Evolutionary conservation across 371 early-diverging fungal species (phyloP), one percentile per base, ranked within the genome.

Genomic region (Zopfochytrium polystomum): DNA sequence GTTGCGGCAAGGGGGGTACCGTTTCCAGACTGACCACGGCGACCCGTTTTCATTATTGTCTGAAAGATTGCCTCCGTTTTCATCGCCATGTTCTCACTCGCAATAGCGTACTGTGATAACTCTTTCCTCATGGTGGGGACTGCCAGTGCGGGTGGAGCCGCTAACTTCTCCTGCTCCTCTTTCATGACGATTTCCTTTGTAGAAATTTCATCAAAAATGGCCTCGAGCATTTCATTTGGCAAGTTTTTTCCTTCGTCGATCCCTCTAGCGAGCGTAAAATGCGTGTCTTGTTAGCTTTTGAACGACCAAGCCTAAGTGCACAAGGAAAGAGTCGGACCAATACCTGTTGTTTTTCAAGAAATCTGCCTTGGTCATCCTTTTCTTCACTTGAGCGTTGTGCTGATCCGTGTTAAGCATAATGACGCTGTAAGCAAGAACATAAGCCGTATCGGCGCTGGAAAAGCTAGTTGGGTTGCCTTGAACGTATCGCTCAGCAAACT

Each of bases 341-440:
- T 38, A 38, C 68, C 68, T 86, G 71, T 96, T 96, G 71, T 96
- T 98, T 62, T 85, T 85, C 62, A 94, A 76, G 74, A 98, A 99
- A 52, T 95, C 97, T 0, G 82, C 79, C 64, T 91, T 85, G 0
- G 91, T 87, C 92, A 98, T 98, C 38, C 92, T 87, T 46, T 82
- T 77, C 71, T 91, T 92, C 29, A 96, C 90, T 67, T 90, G 93
- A 7, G 88, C 85, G 63, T 90, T 95, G 73, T 99, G 88, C 63
- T 87, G 85, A 79, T 98, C 98, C 0, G 98, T 98, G 71, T 98
- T 98, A 26, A 98, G 81, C 89, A 97, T 84, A 50, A 98, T 87
- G 11, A 91, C 88, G 52, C 95, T 93, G 71, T 91, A 99, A 4
- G 95, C 90, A 25, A 99, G 83, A 18, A 91, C 89, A 65, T 94